Conservation (phyloP, 352 stramenopile genomes). For the Pythium dissotocum region DNA sequence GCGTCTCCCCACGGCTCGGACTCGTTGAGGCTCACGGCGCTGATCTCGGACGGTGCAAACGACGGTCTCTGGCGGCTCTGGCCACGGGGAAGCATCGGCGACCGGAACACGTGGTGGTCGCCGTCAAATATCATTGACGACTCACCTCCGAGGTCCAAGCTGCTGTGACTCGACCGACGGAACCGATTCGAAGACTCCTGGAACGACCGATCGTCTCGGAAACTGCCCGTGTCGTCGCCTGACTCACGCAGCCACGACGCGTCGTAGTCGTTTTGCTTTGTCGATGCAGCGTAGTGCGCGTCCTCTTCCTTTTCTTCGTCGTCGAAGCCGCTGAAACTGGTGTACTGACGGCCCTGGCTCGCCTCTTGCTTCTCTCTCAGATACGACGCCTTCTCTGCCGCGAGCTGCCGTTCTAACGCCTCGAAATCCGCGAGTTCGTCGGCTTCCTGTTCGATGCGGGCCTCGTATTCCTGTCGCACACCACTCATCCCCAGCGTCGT, state of each 20-base stretch:
- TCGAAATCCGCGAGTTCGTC: constrained; percentile 82
- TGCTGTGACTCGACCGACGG: constrained; percentile 23
- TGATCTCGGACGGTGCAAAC: constrained; percentile 53
- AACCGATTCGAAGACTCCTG: background rate
- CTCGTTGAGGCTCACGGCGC: constrained; percentile 78
- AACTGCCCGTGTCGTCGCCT: constrained; percentile 4
- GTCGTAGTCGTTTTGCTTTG: constrained; percentile 8
- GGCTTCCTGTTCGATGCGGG: constrained; percentile 53
- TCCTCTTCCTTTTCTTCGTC: background rate
- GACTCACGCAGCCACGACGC: constrained; percentile 24
- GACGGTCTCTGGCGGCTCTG: constrained; percentile 7
- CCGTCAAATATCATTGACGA: constrained; percentile 49
- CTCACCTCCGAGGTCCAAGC: constrained; percentile 41
- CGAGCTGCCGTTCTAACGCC: constrained; percentile 67
- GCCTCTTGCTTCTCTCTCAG: constrained; percentile 37
- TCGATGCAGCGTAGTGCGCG: background rate
- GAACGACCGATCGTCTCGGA: constrained; percentile 2
- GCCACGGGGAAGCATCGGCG: constrained; percentile 4
- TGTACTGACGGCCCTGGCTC: background rate
- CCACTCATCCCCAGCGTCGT: constrained; percentile 56
- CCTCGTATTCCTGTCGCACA: constrained; percentile 59
- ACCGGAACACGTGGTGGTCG: constrained; percentile 21
- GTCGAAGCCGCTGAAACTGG: constrained; percentile 16
- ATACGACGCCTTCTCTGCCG: constrained; percentile 61
- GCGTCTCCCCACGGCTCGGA: constrained; percentile 66